Evolutionary conservation across 2,329 filamentous ascomycete genomes (phyloP), one percentile per base, ranked within the genome.

Genomic region (Colletotrichum karsti): DNA sequence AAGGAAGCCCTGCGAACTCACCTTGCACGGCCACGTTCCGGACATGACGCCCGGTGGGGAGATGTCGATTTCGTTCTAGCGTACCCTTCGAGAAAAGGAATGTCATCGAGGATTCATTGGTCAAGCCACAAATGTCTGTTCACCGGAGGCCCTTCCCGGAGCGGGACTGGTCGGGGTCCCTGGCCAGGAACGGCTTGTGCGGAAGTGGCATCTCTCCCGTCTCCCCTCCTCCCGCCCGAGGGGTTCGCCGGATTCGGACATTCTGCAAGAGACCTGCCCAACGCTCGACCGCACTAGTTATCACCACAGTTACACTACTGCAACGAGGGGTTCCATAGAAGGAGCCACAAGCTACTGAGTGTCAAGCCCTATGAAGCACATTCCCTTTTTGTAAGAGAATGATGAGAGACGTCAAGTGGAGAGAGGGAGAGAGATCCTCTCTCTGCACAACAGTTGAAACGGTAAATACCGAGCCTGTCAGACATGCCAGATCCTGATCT

Each of bases 131-230:
- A 58, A 46, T 22, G 54, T 64, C 62, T 20, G 62, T 64, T 28
- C 44, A 35, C 35, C 54, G 44, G 54, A 42, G 24, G 6, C 50
- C 42, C 7, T 41, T 44, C 22, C 62, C 37, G 18, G 46, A 64
- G 44, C 9, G 20, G 62, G 54, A 59, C 55, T 54, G 54, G 54
- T 53, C 9, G 5, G 24, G 44, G 44, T 20, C 54, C 33, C 60
- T 58, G 5, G 57, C 57, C 18, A 15, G 28, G 26, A 15, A 18
- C 55, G 44, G 20, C 54, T 60, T 30, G 44, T 41, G 62, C 54
- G 37, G 46, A 64, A 35, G 35, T 44, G 54, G 62, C 54, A 64
- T 58, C 44, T 56, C 22, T 64, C 54, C 54, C 61, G 61, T 35
- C n/a, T 44, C 42, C 28, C 24, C 18, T 26, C 37, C 28, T 33